Percentiles rank a stretch among this genome's conserved stretches.
Evolutionary conservation across 2,329 filamentous ascomycete genomes (phyloP).

Genomic region (Fusarium miscanthi): DNA sequence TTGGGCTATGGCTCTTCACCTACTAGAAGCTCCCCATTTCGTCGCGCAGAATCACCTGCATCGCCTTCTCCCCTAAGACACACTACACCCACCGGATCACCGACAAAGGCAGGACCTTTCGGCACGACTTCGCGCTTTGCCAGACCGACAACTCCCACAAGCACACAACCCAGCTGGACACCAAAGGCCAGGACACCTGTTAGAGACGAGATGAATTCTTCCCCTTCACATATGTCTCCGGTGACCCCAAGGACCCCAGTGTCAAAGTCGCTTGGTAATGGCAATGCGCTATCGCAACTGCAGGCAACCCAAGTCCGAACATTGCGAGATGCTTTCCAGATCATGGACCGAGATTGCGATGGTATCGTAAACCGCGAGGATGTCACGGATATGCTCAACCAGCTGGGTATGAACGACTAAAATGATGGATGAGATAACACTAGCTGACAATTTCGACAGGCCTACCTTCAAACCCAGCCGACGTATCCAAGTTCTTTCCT

Average conservation of each 20-base stretch:
- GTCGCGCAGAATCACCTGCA: constrained; percentile 69
- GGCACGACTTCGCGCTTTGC: constrained; percentile 49
- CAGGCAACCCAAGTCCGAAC: constrained; percentile 86
- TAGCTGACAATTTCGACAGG: constrained; percentile 59
- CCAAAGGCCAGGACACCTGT: constrained; percentile 48
- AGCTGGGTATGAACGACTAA: constrained; percentile 70
- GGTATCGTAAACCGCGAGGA: constrained; percentile 85
- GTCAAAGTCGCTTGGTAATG: constrained; percentile 54
- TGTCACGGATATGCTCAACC: constrained; percentile 86
- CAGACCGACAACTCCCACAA: constrained; percentile 56
- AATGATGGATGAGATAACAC: background rate
- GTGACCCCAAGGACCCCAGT: constrained; percentile 46
- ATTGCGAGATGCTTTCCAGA: constrained; percentile 92
- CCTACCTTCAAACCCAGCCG: constrained; percentile 75
- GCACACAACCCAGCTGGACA: constrained; percentile 50
- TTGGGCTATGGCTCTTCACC: constrained; percentile 75
- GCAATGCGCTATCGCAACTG: constrained; percentile 75
- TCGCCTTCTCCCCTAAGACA: constrained; percentile 74
- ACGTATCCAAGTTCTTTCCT: constrained; percentile 86
- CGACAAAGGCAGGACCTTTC: constrained; percentile 58
- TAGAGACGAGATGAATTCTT: constrained; percentile 36
- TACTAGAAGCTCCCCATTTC: constrained; percentile 71
- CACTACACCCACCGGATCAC: constrained; percentile 72
- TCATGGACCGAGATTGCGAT: constrained; percentile 89
- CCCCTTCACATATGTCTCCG: constrained; percentile 50